Percentiles rank a stretch among this genome's conserved stretches.
phyloP scores from a whole-genome alignment of 805 yeast genomes.

The Ogataea allantospora region DNA sequence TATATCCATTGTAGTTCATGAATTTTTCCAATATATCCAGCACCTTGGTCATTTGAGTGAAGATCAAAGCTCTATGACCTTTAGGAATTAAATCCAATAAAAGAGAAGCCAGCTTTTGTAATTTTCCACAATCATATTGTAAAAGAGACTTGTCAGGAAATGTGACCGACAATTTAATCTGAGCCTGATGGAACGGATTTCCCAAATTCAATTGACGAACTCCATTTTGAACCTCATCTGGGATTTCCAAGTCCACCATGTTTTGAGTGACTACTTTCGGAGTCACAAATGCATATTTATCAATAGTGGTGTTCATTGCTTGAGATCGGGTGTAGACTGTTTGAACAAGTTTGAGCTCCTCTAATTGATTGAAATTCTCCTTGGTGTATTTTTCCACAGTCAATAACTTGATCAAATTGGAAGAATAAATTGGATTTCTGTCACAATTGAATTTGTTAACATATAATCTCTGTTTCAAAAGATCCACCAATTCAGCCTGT shows the following conservation, averaged over 20 bases:
- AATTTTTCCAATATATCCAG: constrained; percentile 91
- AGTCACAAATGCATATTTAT: constrained; percentile 80
- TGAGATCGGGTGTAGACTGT: constrained; percentile 42
- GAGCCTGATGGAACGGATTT: constrained; percentile 74
- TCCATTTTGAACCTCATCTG: constrained; percentile 35
- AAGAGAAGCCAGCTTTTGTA: constrained; percentile 77
- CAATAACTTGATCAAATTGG: constrained; percentile 48
- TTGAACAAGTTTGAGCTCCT: constrained; percentile 37
- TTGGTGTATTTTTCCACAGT: constrained; percentile 29
- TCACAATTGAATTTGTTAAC: constrained; percentile 65
- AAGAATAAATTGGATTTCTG: constrained; percentile 66
- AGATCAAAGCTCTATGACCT: constrained; percentile 92
- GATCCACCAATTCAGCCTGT: constrained; percentile 50
- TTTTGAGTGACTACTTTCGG: constrained; percentile 83
- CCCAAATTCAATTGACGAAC: constrained; percentile 30
- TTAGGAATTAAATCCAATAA: constrained; percentile 74
- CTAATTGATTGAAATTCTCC: constrained; percentile 30
- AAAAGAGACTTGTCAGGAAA: constrained; percentile 92
- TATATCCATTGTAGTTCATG: constrained; percentile 88
- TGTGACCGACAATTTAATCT: constrained; percentile 84
- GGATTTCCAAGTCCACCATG: constrained; percentile 52
- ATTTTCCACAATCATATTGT: constrained; percentile 95
- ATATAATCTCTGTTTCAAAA: constrained; percentile 55
- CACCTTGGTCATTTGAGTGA: constrained; percentile 98
- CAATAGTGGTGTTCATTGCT: constrained; percentile 50